Evolutionary conservation across 1,284 basidiomycete genomes (phyloP).

Genomic region (Anthracocystis setariae): DNA sequence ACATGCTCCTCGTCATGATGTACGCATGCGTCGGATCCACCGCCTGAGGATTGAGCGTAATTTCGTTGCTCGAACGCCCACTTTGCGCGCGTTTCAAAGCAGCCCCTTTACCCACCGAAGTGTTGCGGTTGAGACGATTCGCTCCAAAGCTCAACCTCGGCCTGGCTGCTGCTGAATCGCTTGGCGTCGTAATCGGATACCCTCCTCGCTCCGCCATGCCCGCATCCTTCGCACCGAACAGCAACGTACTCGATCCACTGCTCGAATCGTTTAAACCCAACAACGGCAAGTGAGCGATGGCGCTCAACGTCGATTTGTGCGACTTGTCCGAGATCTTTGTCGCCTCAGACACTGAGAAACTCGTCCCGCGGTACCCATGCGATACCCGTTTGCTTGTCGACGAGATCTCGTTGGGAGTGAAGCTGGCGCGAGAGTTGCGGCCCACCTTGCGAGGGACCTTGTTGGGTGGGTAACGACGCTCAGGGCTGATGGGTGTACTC

Average conservation of each 20-base stretch:
- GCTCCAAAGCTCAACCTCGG: conserved; percentile 27
- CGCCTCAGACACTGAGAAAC: conserved; percentile 33
- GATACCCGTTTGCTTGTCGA: conserved; percentile 20
- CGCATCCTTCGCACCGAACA: conserved; percentile 28
- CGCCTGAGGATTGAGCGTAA: conserved; percentile 26
- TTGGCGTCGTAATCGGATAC: conserved; percentile 38
- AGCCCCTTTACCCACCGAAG: conserved; percentile 41
- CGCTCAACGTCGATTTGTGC: conserved; percentile 25
- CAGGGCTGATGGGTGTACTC: conserved; percentile 14
- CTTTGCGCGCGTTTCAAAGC: conserved; percentile 39
- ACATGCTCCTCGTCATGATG: conserved; percentile 13
- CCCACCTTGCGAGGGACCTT: conserved; percentile 26
- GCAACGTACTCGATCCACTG: conserved; percentile 44
- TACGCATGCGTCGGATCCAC: conserved; percentile 28
- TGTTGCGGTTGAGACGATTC: conserved; percentile 22
- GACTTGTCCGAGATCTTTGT: conserved; percentile 34
- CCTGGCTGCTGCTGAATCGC: conserved; percentile 13
- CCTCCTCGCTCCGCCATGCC: conserved; percentile 41
- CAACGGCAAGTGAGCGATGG: conserved; percentile 21
- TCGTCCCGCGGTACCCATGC: conserved; percentile 46
- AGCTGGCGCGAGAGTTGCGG: conserved; percentile 32
- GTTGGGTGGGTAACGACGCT: conserved; percentile 36
- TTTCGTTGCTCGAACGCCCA: conserved; percentile 21
- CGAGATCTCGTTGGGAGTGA: conserved; percentile 16
- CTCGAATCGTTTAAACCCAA: conserved; percentile 35